Evolutionary conservation across 768 basidiomycete genomes (phyloP).

Genomic region (Boletellus ananas): DNA sequence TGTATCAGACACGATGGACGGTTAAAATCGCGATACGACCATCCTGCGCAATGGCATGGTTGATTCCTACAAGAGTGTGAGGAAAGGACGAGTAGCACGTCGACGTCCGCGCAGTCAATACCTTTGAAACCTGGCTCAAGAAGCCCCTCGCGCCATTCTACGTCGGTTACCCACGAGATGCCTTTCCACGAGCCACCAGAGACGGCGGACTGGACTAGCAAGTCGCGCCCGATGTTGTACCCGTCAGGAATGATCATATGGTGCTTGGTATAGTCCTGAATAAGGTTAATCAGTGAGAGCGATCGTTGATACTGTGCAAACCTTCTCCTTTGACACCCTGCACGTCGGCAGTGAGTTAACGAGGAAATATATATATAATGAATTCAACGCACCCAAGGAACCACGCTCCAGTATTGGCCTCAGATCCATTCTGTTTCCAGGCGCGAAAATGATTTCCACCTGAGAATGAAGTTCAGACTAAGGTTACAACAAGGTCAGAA

Average conservation of each 20-base stretch:
- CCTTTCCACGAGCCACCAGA: conserved; percentile 59
- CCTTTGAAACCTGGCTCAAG: conserved; percentile 67
- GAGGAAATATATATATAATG: not conserved
- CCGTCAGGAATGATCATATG: conserved; percentile 77
- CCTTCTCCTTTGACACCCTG: conserved; percentile 74
- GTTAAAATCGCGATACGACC: conserved; percentile 78
- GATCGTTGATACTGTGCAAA: conserved; percentile 17
- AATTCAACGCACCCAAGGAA: conserved; percentile 63
- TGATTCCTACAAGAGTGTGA: conserved; percentile 50
- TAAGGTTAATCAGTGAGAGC: conserved; percentile 1
- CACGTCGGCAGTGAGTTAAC: not conserved
- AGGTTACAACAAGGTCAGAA: not conserved
- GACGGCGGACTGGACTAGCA: conserved; percentile 64
- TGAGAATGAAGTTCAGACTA: conserved; percentile 16
- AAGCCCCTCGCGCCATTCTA: conserved; percentile 72
- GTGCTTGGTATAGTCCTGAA: conserved; percentile 51
- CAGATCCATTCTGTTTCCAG: conserved; percentile 83
- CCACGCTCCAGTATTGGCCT: conserved; percentile 74
- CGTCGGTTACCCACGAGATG: conserved; percentile 70
- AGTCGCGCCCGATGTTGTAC: conserved; percentile 80
- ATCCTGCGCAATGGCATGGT: conserved; percentile 79
- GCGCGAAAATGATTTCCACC: conserved; percentile 90
- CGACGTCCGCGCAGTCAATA: conserved; percentile 23
- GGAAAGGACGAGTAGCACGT: not conserved
- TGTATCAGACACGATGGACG: conserved; percentile 44